Evolutionary conservation across 495 filamentous ascomycete genomes (phyloP).

Genomic region (Jackrogersella minutella): DNA sequence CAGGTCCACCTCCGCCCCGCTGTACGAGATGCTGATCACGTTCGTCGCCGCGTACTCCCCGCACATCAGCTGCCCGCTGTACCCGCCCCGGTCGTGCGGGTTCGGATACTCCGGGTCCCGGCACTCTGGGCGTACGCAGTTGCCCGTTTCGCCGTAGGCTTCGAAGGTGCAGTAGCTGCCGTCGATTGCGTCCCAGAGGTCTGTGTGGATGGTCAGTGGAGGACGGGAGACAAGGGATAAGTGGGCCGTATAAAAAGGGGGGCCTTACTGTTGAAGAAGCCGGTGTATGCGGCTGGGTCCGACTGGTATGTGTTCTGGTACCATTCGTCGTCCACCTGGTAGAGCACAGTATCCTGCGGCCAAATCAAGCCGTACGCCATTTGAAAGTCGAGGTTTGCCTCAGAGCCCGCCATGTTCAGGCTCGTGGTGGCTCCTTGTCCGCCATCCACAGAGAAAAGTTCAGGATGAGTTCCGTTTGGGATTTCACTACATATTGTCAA

Average conservation of each 20-base stretch:
- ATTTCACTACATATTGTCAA: conserved; percentile 33
- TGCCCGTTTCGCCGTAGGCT: conserved; percentile 47
- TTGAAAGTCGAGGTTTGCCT: conserved; percentile 48
- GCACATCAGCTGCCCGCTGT: conserved; percentile 67
- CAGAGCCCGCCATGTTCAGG: conserved; percentile 40
- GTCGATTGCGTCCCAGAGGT: conserved; percentile 68
- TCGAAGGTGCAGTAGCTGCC: conserved; percentile 66
- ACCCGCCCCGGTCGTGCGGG: conserved; percentile 56
- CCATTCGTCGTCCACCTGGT: conserved; percentile 63
- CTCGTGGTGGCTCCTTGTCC: conserved; percentile 37
- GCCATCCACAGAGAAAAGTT: conserved; percentile 50
- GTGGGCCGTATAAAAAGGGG: not conserved
- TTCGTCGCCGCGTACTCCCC: conserved; percentile 55
- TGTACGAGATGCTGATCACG: conserved; percentile 54
- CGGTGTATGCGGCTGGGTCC: conserved; percentile 39
- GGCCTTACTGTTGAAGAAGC: conserved; percentile 47
- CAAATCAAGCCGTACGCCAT: conserved; percentile 54
- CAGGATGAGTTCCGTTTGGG: conserved; percentile 49
- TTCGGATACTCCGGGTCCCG: conserved; percentile 66
- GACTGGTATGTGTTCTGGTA: conserved; percentile 45
- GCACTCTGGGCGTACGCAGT: conserved; percentile 41
- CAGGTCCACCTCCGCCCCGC: conserved; percentile 47
- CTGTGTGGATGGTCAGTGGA: conserved; percentile 53
- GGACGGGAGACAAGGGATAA: conserved; percentile 5
- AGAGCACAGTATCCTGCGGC: conserved; percentile 65